phyloP scores from a whole-genome alignment of 495 filamentous ascomycete species.

The Halenospora varia region DNA sequence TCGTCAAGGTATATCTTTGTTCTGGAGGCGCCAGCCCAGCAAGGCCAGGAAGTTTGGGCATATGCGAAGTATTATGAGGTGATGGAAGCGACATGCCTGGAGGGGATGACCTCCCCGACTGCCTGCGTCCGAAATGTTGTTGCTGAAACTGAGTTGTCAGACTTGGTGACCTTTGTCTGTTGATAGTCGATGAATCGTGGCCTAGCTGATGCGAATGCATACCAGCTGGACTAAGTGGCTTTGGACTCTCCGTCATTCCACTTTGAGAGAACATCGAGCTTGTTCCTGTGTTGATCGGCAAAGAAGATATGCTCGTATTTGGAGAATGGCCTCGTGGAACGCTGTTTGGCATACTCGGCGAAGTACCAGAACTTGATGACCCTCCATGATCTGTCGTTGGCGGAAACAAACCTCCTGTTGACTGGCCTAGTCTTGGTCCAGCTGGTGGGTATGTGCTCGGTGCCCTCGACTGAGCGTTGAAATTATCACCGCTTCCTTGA shows the following conservation, averaged over 20 bases:
- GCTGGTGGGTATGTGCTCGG: slow-evolving; percentile 78
- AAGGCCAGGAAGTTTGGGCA: slow-evolving; percentile 33
- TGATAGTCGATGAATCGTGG: slow-evolving; percentile 46
- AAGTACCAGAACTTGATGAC: slow-evolving; percentile 51
- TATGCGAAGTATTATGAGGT: slow-evolving; percentile 32
- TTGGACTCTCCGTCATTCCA: slow-evolving; percentile 81
- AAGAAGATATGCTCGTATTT: slow-evolving; percentile 42
- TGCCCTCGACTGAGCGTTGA: slow-evolving; percentile 47
- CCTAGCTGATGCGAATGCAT: slow-evolving; percentile 55
- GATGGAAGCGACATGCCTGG: slow-evolving; percentile 37
- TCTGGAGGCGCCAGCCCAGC: slow-evolving; percentile 45
- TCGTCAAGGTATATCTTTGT: slow-evolving; percentile 40
- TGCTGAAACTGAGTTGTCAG: slow-evolving; percentile 65
- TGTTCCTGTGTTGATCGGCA: slow-evolving; percentile 42
- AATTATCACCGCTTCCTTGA: slow-evolving; percentile 41
- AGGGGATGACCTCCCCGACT: slow-evolving; percentile 36
- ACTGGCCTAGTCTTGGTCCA: slow-evolving; percentile 40
- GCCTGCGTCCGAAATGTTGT: slow-evolving; percentile 56
- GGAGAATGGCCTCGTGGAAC: slow-evolving; percentile 40
- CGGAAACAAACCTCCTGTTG: slow-evolving; percentile 54
- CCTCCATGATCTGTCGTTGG: slow-evolving; percentile 46
- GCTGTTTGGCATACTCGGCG: slow-evolving; percentile 35
- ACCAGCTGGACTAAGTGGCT: slow-evolving; percentile 71
- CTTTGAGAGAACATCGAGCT: slow-evolving; percentile 64
- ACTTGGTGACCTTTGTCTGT: slow-evolving; percentile 65